These are phyloP conservation scores for Westerdykella ornata DNA, from an alignment of 2,329 filamentous ascomycete genomes.

Conservation along the genomic window DNA sequence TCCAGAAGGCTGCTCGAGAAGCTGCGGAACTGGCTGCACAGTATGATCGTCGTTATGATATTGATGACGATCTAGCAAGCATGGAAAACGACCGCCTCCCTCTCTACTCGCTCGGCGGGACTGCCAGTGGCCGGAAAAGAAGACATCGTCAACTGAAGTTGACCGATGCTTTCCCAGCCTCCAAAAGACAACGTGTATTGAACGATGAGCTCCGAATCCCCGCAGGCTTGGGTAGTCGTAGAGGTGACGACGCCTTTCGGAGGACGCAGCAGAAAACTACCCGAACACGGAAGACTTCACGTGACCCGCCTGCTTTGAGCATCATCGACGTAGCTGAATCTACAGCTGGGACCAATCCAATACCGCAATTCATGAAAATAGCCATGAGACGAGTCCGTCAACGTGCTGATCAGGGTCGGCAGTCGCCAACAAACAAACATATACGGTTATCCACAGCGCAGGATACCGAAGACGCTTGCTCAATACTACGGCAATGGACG, in stretches of 20 bases:
- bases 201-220: neutral
- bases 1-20: constrained; percentile 16
- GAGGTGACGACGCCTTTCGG: neutral
- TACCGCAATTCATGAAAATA: constrained; percentile 51
- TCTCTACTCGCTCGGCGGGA: constrained; percentile 20
- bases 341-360: constrained; percentile 21
- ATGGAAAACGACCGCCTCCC: constrained; percentile 45
- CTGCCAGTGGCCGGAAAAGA: constrained; percentile 11
- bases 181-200: constrained; percentile 13
- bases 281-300: constrained; percentile 9
- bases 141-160: constrained; percentile 36
- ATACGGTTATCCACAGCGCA: constrained; percentile 46
- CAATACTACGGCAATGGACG: constrained; percentile 47
- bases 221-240: neutral
- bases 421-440: constrained; percentile 48
- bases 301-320: constrained; percentile 35
- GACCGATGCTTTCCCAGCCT: constrained; percentile 25
- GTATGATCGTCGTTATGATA: constrained; percentile 22
- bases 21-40: constrained; percentile 19
- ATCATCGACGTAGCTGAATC: constrained; percentile 47
- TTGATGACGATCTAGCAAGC: constrained; percentile 28
- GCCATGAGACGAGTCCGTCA: constrained; percentile 49
- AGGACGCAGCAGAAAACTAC: neutral
- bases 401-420: constrained; percentile 44
- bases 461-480: constrained; percentile 52